phyloP scores from a whole-genome alignment of 1,284 basidiomycete genomes.

The Tremellales sp. region DNA sequence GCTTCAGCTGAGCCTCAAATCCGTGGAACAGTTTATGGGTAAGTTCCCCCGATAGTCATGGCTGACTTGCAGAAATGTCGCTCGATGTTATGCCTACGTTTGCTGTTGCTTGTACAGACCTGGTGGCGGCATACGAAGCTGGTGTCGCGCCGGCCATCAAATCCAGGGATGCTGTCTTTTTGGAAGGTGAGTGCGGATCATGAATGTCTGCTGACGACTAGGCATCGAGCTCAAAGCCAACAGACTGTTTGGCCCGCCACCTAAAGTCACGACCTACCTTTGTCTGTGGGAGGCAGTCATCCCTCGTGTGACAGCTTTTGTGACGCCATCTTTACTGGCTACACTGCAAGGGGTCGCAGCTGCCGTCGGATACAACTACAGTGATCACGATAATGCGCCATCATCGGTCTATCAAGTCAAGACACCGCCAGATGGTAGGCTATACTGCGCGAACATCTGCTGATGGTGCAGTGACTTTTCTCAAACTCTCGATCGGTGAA shows the following conservation, averaged over 20 bases:
- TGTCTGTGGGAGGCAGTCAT: conserved; percentile 82
- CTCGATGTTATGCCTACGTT: conserved; percentile 64
- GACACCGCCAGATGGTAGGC: conserved; percentile 69
- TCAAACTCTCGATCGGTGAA: conserved; percentile 59
- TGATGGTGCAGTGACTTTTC: conserved; percentile 60
- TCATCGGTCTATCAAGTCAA: conserved; percentile 63
- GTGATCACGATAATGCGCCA: conserved; percentile 74
- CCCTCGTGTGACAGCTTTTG: conserved; percentile 58
- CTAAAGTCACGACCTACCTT: conserved; percentile 75
- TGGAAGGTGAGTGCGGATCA: conserved; percentile 61
- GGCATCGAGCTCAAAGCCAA: conserved; percentile 75
- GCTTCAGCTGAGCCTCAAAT: conserved; percentile 68
- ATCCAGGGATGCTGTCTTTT: conserved; percentile 50
- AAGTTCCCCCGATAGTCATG: conserved; percentile 23
- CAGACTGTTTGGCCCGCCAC: conserved; percentile 80
- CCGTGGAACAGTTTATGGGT: conserved; percentile 87
- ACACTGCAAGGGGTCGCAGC: conserved; percentile 57
- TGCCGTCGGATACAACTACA: conserved; percentile 65
- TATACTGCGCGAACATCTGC: neutral
- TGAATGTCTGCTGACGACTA: conserved; percentile 33
- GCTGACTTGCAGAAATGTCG: conserved; percentile 62
- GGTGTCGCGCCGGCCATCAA: conserved; percentile 19
- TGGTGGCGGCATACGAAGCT: conserved; percentile 49
- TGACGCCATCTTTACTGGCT: conserved; percentile 59
- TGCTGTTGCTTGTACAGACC: conserved; percentile 55